Evolutionary conservation across 2,329 filamentous ascomycete genomes (phyloP).

Genomic region (Sporothrix brasiliensis): DNA sequence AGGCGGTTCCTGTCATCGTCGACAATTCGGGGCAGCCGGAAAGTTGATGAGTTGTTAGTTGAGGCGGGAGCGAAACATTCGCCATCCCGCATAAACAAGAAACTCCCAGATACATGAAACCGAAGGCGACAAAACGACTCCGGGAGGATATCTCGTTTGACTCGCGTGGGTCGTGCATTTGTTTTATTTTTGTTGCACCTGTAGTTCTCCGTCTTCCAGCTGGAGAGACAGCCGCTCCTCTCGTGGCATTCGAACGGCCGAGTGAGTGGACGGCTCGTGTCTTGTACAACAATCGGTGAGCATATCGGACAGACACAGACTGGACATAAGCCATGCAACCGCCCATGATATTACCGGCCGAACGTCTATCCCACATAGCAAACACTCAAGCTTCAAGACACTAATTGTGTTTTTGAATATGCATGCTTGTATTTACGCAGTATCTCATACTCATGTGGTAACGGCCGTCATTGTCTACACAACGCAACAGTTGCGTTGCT

Average conservation of each 20-base stretch:
- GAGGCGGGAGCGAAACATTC: not conserved
- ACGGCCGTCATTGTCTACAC: not conserved
- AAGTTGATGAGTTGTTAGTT: too few relatives aligned
- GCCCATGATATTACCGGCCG: not conserved
- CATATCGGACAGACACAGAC: not conserved
- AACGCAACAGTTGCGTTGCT: not conserved
- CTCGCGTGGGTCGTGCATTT: not conserved
- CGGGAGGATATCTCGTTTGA: not conserved
- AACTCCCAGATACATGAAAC: conserved; percentile 3
- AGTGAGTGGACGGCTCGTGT: not conserved
- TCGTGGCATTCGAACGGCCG: conserved; percentile 1
- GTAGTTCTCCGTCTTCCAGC: not conserved
- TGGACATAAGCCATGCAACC: not conserved
- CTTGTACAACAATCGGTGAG: not conserved
- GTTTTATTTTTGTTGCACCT: not conserved
- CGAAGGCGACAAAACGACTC: not conserved
- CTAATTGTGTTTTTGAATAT: not conserved
- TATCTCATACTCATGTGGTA: not conserved
- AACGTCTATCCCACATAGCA: not conserved
- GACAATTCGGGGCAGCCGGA: too few relatives aligned
- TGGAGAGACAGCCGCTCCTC: too few relatives aligned
- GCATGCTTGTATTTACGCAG: not conserved
- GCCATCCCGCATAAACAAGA: not conserved
- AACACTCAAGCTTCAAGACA: not conserved
- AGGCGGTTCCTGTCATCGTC: too few relatives aligned